These are phyloP conservation scores for Diaporthe helianthi DNA, from an alignment of 2,329 filamentous ascomycete species.

Conservation along the genomic window DNA sequence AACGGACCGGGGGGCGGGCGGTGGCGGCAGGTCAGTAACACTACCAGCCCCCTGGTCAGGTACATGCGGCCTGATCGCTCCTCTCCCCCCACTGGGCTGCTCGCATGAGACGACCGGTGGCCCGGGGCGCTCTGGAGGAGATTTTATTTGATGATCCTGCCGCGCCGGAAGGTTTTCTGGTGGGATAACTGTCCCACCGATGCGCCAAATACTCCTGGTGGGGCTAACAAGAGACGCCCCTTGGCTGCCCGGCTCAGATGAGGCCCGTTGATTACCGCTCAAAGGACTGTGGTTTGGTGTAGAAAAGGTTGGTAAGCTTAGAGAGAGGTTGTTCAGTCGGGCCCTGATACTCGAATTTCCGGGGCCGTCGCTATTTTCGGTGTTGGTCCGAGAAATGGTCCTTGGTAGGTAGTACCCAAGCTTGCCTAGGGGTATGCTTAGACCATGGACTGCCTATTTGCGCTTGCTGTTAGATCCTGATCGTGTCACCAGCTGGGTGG, in stretches of 20 bases:
- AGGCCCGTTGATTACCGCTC: conserved; percentile 12
- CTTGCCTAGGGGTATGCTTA: conserved; percentile 81
- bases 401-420: conserved; percentile 68
- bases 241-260: conserved; percentile 24
- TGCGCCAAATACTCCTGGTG: conserved; percentile 45
- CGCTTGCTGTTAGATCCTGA: neutral
- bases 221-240: conserved; percentile 37
- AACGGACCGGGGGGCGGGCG: conserved; percentile 12
- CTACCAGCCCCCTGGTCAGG: neutral
- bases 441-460: conserved; percentile 75
- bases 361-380: conserved; percentile 36
- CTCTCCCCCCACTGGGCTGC: neutral
- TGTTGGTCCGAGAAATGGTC: conserved; percentile 60
- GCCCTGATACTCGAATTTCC: conserved; percentile 43
- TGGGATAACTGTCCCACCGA: conserved; percentile 50
- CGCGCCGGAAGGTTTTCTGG: neutral
- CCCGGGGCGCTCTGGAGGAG: neutral
- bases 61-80: neutral
- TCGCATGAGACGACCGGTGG: neutral
- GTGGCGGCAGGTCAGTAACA: neutral
- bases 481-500: neutral
- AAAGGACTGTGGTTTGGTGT: conserved; percentile 33
- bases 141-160: conserved; percentile 3
- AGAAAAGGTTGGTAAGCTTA: conserved; percentile 34
- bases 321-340: conserved; percentile 41